Percentiles rank a stretch among this genome's conserved stretches.
Evolutionary conservation across 768 basidiomycete genomes (phyloP).

Genomic region (Termitomyces bulborhizus): DNA sequence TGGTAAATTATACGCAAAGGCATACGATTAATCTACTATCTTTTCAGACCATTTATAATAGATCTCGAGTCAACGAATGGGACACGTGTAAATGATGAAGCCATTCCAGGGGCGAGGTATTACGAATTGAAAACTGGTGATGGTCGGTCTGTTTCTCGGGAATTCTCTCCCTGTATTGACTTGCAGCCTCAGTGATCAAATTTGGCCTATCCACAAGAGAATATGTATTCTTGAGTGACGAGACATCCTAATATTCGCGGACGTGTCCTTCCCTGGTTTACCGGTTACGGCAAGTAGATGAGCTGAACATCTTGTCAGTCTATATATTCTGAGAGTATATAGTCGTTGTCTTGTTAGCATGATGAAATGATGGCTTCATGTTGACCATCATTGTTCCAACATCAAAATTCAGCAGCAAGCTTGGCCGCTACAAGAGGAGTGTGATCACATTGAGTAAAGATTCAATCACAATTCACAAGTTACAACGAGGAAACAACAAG

Average conservation of each 20-base stretch:
- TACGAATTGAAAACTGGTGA: constrained; percentile 79
- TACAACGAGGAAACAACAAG: background rate
- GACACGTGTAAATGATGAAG: constrained; percentile 83
- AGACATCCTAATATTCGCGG: constrained; percentile 34
- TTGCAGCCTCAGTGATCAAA: constrained; percentile 57
- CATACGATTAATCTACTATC: constrained; percentile 3
- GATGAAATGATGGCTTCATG: background rate
- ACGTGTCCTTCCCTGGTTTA: background rate
- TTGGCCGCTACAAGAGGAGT: too few species aligned
- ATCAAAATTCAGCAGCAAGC: background rate
- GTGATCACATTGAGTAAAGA: background rate
- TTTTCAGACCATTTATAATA: constrained; percentile 83
- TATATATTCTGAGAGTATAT: background rate
- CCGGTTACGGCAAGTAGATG: background rate
- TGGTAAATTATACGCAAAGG: constrained; percentile 8
- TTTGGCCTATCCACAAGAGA: constrained; percentile 78
- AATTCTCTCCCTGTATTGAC: background rate
- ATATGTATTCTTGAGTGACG: constrained; percentile 83
- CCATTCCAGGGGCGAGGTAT: constrained; percentile 80
- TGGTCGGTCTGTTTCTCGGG: constrained; percentile 38
- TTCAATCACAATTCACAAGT: background rate
- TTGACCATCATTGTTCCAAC: too few species aligned
- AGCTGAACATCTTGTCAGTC: background rate
- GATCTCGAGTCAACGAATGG: constrained; percentile 99
- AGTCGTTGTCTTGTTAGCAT: background rate